Evolutionary conservation across 1,139 yeast species (phyloP).

Genomic region (Suhomyces bolitotheri): DNA sequence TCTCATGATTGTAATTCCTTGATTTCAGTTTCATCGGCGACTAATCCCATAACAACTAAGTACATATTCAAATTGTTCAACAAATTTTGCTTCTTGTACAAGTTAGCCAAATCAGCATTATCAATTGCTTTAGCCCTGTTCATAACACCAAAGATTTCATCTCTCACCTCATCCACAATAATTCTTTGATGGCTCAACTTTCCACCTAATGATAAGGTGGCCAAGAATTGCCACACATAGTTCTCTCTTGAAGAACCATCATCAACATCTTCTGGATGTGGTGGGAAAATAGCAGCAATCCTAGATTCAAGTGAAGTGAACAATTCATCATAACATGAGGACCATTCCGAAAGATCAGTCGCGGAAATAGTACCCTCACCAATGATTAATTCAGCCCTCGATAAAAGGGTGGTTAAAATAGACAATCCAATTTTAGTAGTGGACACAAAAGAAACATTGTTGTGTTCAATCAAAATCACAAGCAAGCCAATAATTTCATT

Average conservation of each 20-base stretch:
- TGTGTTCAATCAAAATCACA: slow-evolving; percentile 70
- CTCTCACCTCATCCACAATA: slow-evolving; percentile 92
- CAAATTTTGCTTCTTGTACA: slow-evolving; percentile 61
- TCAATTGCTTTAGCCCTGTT: slow-evolving; percentile 72
- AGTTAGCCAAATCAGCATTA: slow-evolving; percentile 52
- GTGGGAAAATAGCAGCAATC: slow-evolving; percentile 81
- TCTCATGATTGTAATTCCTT: slow-evolving; percentile 43
- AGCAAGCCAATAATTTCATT: slow-evolving; percentile 82
- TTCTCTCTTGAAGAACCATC: slow-evolving; percentile 64
- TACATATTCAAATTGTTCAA: slow-evolving; percentile 85
- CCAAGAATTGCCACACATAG: slow-evolving; percentile 96
- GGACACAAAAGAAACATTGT: slow-evolving; percentile 69
- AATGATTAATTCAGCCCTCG: slow-evolving; percentile 89
- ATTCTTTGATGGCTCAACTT: slow-evolving; percentile 90
- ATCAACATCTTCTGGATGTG: slow-evolving; percentile 51
- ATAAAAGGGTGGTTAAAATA: slow-evolving; percentile 79
- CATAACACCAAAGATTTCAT: slow-evolving; percentile 89
- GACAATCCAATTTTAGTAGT: slow-evolving; percentile 88
- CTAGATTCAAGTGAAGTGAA: slow-evolving; percentile 81
- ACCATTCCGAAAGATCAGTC: slow-evolving; percentile 71
- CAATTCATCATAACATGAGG: slow-evolving; percentile 75
- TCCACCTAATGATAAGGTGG: slow-evolving; percentile 91
- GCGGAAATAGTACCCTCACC: slow-evolving; percentile 72
- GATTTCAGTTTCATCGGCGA: slow-evolving; percentile 72
- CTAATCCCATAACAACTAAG: slow-evolving; percentile 94